Percentiles rank a stretch among this genome's conserved stretches.
phyloP scores from a whole-genome alignment of 331 rosid species.

The Quercus lobata region DNA sequence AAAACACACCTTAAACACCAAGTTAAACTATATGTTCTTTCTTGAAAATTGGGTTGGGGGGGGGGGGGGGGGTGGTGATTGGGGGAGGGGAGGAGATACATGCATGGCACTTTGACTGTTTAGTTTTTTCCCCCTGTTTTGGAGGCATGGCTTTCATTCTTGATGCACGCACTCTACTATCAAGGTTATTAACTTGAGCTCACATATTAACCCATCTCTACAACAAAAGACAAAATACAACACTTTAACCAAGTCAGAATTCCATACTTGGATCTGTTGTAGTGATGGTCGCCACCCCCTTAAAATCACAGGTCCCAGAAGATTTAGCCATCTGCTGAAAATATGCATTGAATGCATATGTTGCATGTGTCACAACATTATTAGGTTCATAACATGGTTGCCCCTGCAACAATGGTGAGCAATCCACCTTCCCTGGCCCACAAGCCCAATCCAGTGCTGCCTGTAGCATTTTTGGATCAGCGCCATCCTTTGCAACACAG shows the following conservation, averaged over 20 bases:
- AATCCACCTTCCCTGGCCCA: constrained; percentile 94
- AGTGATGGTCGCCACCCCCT: constrained; percentile 81
- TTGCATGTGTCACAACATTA: constrained; percentile 66
- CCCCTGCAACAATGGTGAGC: constrained; percentile 79
- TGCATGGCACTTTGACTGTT: background rate
- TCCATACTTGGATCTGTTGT: constrained; percentile 84
- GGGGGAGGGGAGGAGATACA: too few relatives aligned
- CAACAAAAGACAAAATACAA: background rate
- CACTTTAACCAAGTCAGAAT: background rate
- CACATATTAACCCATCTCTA: background rate
- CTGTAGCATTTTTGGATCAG: constrained; percentile 81
- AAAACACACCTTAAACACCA: too few relatives aligned
- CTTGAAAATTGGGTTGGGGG: background rate
- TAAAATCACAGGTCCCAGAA: constrained; percentile 89
- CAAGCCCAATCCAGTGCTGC: constrained; percentile 98
- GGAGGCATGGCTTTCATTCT: background rate
- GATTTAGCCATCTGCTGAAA: constrained; percentile 80
- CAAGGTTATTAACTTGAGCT: background rate
- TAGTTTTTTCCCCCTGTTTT: background rate
- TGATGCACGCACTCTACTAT: background rate
- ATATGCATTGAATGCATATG: constrained; percentile 92
- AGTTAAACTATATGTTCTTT: too few relatives aligned
- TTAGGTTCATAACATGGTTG: constrained; percentile 77
- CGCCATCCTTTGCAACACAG: constrained; percentile 69
- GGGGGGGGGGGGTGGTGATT: too few relatives aligned